phyloP scores from a whole-genome alignment of 2,329 filamentous ascomycete genomes.

The Hirsutella rhossiliensis region DNA sequence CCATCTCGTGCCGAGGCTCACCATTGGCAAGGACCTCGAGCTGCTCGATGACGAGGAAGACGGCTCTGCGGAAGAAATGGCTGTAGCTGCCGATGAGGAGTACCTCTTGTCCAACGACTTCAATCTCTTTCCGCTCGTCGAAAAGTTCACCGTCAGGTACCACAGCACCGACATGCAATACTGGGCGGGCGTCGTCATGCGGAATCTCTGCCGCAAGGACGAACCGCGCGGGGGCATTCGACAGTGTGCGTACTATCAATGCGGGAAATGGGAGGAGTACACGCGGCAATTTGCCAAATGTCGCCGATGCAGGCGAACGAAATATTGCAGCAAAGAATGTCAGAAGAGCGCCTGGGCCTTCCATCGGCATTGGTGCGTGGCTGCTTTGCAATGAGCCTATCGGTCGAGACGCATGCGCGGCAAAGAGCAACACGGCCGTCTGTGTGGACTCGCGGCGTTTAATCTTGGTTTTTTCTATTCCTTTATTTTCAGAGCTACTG shows the following conservation, averaged over 20 bases:
- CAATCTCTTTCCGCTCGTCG: slow-evolving; percentile 95
- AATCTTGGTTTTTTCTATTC: slow-evolving; percentile 10
- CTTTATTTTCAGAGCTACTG: background rate
- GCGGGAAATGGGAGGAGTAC: slow-evolving; percentile 96
- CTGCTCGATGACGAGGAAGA: slow-evolving; percentile 61
- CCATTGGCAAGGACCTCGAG: slow-evolving; percentile 76
- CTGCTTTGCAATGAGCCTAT: slow-evolving; percentile 42
- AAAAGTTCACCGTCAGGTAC: slow-evolving; percentile 94
- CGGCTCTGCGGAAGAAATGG: slow-evolving; percentile 26
- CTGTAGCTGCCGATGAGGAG: slow-evolving; percentile 65
- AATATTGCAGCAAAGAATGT: slow-evolving; percentile 99
- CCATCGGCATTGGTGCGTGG: slow-evolving; percentile 94
- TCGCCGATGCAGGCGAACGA: slow-evolving; percentile 86
- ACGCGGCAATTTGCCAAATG: slow-evolving; percentile 97
- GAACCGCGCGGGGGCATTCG: slow-evolving; percentile 88
- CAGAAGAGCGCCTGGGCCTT: slow-evolving; percentile 98
- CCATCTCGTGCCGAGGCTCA: slow-evolving; percentile 82
- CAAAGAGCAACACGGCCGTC: too few relatives aligned
- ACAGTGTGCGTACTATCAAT: slow-evolving; percentile 96
- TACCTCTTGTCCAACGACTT: slow-evolving; percentile 88
- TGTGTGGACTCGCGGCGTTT: background rate
- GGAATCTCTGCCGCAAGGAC: slow-evolving; percentile 95
- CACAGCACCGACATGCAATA: slow-evolving; percentile 98
- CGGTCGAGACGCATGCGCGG: background rate
- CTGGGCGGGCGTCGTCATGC: slow-evolving; percentile 98